Conservation (phyloP, 768 basidiomycete species). For the Botryobasidium botryosum region DNA sequence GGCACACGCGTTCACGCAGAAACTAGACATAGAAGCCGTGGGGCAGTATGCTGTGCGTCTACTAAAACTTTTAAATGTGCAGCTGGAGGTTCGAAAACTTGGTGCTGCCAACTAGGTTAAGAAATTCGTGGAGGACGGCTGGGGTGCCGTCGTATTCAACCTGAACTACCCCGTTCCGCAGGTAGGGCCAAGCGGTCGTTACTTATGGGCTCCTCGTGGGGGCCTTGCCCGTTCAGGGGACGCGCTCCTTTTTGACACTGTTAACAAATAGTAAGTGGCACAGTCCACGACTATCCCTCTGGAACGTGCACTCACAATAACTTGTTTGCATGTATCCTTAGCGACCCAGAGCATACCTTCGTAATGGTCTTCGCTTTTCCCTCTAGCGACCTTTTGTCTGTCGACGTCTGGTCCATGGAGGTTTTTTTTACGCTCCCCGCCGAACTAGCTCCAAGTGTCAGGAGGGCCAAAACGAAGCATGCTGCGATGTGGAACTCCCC, state of each 20-base stretch:
- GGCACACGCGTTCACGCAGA: background rate
- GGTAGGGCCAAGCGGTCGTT: background rate
- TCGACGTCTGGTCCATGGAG: constrained; percentile 1
- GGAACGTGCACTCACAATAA: too few species aligned
- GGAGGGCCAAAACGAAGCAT: too few species aligned
- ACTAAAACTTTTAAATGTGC: background rate
- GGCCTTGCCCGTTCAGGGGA: background rate
- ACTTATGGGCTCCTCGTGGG: background rate
- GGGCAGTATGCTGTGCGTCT: constrained; percentile 3
- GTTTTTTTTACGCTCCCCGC: background rate
- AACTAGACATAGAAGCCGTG: constrained; percentile 1
- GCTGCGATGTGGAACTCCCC: too few species aligned
- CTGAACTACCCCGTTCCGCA: constrained; percentile 1
- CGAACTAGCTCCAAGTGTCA: too few species aligned
- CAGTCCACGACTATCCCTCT: too few species aligned
- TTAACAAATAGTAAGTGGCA: background rate
- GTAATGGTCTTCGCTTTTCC: background rate
- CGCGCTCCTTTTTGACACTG: background rate
- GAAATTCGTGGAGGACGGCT: background rate
- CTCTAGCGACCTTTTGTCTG: background rate
- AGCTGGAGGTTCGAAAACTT: background rate
- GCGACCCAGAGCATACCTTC: background rate
- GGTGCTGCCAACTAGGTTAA: background rate
- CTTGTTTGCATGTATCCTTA: background rate
- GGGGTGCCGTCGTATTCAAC: constrained; percentile 3